A percentile compares a stretch with the other conserved stretches of the same genome.
phyloP scores from a whole-genome alignment of 2,329 filamentous ascomycete genomes.

The Didymella pinodella region DNA sequence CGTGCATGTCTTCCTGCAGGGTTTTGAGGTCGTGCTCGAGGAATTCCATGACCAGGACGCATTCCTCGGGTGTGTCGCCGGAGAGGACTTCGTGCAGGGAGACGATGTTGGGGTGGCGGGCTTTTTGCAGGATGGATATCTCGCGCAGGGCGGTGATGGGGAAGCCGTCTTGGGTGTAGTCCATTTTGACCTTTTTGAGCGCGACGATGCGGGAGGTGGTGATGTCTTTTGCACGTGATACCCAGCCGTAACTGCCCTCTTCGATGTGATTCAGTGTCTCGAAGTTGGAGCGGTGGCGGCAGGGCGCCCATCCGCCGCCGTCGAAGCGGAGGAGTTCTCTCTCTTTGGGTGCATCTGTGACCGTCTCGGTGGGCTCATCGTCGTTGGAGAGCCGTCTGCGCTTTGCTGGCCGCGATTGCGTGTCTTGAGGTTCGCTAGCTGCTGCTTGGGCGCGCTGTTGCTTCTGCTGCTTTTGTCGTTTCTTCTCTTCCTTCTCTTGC shows the following conservation, averaged over 20 bases:
- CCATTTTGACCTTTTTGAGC: slow-evolving; percentile 92
- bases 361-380: slow-evolving; percentile 29
- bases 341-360: slow-evolving; percentile 36
- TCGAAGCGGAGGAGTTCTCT: slow-evolving; percentile 74
- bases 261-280: slow-evolving; percentile 96
- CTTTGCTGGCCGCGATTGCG: slow-evolving; percentile 60
- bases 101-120: slow-evolving; percentile 83
- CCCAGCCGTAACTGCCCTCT: slow-evolving; percentile 95
- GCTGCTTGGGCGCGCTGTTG: slow-evolving; percentile 70
- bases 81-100: slow-evolving; percentile 83
- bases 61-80: slow-evolving; percentile 69
- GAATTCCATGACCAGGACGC: slow-evolving; percentile 96
- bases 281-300: slow-evolving; percentile 84
- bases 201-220: slow-evolving; percentile 83
- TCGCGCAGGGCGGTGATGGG: slow-evolving; percentile 92
- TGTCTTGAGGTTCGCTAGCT: slow-evolving; percentile 37
- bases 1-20: slow-evolving; percentile 90
- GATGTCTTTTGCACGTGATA: slow-evolving; percentile 80
- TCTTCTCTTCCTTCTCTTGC: slow-evolving; percentile 88
- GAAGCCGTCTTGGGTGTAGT: slow-evolving; percentile 76
- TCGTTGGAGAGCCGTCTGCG: slow-evolving; percentile 67
- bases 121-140: slow-evolving; percentile 87
- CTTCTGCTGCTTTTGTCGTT: slow-evolving; percentile 82
- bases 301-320: slow-evolving; percentile 71
- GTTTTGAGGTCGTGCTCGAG: slow-evolving; percentile 96